Conservation (phyloP, 805 yeast species). For the Blastobotrys americana region DNA sequence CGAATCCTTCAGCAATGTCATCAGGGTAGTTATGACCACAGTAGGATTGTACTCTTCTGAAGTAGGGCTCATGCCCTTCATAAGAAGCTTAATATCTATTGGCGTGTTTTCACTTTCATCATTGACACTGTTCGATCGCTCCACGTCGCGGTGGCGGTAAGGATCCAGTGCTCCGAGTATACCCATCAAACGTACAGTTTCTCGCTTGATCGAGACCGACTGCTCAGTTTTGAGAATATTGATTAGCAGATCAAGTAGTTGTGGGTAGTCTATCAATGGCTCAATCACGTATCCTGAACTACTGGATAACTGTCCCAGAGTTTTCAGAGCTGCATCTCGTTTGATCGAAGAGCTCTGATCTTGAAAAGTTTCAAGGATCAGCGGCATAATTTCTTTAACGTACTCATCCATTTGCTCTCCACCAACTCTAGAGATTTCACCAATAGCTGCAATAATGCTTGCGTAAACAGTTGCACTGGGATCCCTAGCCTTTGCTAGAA, state of each 20-base stretch:
- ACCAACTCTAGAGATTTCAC: slow-evolving; percentile 81
- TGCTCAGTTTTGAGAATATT: slow-evolving; percentile 76
- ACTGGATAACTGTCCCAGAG: slow-evolving; percentile 82
- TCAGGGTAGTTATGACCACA: slow-evolving; percentile 78
- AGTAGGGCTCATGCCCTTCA: slow-evolving; percentile 92
- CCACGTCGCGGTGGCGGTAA: slow-evolving; percentile 87
- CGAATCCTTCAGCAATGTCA: slow-evolving; percentile 78
- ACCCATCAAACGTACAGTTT: slow-evolving; percentile 83
- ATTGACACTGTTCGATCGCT: slow-evolving; percentile 48
- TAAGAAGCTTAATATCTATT: slow-evolving; percentile 77
- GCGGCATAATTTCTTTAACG: slow-evolving; percentile 73
- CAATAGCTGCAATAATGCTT: slow-evolving; percentile 77
- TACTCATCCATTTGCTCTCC: slow-evolving; percentile 77
- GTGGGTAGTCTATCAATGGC: slow-evolving; percentile 88
- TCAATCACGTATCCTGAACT: slow-evolving; percentile 94
- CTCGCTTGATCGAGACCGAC: slow-evolving; percentile 67
- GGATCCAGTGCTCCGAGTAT: slow-evolving; percentile 96
- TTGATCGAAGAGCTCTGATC: slow-evolving; percentile 87
- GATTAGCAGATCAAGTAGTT: slow-evolving; percentile 71
- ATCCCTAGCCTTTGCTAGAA: slow-evolving; percentile 70
- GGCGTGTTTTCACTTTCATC: slow-evolving; percentile 81
- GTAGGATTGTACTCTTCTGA: slow-evolving; percentile 89
- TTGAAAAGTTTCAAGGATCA: slow-evolving; percentile 77
- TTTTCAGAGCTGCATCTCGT: slow-evolving; percentile 80
- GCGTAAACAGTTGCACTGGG: slow-evolving; percentile 75